These are phyloP conservation scores for Salvia splendens DNA, from an alignment of 257 asterid genomes.

Conservation along the genomic window DNA sequence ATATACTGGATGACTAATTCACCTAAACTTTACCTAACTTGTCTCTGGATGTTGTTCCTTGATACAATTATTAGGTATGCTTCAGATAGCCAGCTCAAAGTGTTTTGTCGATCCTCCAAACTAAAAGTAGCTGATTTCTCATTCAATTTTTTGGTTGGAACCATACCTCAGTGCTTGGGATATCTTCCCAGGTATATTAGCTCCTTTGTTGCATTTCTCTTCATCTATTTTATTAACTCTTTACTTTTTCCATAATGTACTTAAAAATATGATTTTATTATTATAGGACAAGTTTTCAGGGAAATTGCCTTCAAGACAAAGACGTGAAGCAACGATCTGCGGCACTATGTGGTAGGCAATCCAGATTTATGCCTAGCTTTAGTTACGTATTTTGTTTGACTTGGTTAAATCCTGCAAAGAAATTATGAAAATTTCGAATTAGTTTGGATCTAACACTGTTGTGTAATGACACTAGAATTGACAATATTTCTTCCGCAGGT, in stretches of 20 bases:
- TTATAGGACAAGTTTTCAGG: slow-evolving; percentile 71
- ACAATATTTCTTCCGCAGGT: slow-evolving; percentile 39
- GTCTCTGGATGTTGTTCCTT: slow-evolving; percentile 8
- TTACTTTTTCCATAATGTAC: not conserved
- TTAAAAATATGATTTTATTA: slow-evolving; percentile 18
- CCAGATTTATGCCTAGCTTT: slow-evolving; percentile 14
- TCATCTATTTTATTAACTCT: slow-evolving; percentile 1
- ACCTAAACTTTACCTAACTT: not conserved
- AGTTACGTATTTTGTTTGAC: not conserved
- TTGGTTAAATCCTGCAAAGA: not conserved
- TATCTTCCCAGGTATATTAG: slow-evolving; percentile 67
- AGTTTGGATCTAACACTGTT: not conserved
- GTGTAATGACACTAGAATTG: slow-evolving; percentile 5
- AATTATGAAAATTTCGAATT: not conserved
- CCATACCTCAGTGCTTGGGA: slow-evolving; percentile 72
- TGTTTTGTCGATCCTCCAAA: slow-evolving; percentile 66
- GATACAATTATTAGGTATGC: slow-evolving; percentile 42
- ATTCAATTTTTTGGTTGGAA: slow-evolving; percentile 73
- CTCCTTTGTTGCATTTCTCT: slow-evolving; percentile 20
- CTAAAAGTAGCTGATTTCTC: slow-evolving; percentile 80
- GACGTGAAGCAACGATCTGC: slow-evolving; percentile 66
- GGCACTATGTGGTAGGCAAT: slow-evolving; percentile 63
- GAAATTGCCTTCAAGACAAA: slow-evolving; percentile 71
- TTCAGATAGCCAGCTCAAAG: slow-evolving; percentile 44
- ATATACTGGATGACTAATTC: not conserved